These are phyloP conservation scores for Astraeus odoratus DNA, from an alignment of 768 basidiomycete genomes.

Conservation along the genomic window DNA sequence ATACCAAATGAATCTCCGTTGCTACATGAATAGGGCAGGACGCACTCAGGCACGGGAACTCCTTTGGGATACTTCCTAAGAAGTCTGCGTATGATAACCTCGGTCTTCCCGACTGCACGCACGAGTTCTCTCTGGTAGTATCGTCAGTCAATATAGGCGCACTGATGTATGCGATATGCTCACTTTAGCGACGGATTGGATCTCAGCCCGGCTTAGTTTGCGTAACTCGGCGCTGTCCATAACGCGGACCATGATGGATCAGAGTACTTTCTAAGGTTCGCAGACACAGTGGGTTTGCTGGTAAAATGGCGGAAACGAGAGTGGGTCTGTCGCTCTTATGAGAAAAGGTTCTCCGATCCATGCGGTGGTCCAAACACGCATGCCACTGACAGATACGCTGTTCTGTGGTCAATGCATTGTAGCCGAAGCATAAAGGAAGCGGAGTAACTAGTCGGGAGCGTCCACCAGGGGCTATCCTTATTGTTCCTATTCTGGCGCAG, in stretches of 20 bases:
- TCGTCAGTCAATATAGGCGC: background rate
- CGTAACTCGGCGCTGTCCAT: conserved; percentile 17
- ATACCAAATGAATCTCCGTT: background rate
- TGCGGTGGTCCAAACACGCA: background rate
- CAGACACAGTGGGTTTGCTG: no score
- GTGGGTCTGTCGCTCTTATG: no score
- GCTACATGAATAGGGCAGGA: background rate
- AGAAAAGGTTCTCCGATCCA: background rate
- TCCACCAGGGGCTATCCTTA: background rate
- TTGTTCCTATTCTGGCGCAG: background rate
- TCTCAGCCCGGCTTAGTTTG: conserved; percentile 13
- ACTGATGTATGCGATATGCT: background rate
- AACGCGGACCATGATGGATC: background rate
- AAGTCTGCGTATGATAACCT: conserved; percentile 21
- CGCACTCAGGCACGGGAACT: conserved; percentile 13
- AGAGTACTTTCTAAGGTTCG: background rate
- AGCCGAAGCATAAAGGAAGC: background rate
- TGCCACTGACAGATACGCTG: background rate
- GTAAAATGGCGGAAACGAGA: no score
- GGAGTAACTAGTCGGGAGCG: background rate
- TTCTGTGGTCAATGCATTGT: background rate
- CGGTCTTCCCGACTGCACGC: conserved; percentile 22
- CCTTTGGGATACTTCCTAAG: conserved; percentile 21
- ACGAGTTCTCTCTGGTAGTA: conserved; percentile 19
- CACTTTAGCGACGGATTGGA: conserved; percentile 23